phyloP scores from a whole-genome alignment of 805 yeast genomes.

The Zygosaccharomyces gambellarensis region DNA sequence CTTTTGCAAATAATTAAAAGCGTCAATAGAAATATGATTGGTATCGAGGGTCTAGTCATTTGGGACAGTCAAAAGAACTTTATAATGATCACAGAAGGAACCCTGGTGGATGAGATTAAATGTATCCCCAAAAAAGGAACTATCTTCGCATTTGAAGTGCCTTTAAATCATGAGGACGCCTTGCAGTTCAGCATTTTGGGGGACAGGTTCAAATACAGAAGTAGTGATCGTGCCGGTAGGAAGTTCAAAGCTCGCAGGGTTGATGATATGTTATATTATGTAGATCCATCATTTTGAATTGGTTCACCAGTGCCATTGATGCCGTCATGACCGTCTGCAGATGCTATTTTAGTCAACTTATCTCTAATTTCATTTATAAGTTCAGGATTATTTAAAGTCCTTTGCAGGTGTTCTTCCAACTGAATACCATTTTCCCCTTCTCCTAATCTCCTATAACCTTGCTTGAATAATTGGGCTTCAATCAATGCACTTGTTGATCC shows the following conservation, averaged over 20 bases:
- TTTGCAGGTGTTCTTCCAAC: constrained; percentile 19
- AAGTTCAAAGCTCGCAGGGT: constrained; percentile 81
- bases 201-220: constrained; percentile 66
- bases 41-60: constrained; percentile 66
- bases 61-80: constrained; percentile 80
- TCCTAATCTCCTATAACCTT: constrained; percentile 22
- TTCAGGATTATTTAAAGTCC: constrained; percentile 18
- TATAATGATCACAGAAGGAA: constrained; percentile 43
- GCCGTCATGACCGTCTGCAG: background rate
- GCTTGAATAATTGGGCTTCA: constrained; percentile 31
- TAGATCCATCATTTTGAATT: constrained; percentile 8
- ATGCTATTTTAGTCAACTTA: constrained; percentile 9
- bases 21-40: constrained; percentile 52
- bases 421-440: constrained; percentile 18
- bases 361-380: constrained; percentile 18
- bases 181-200: constrained; percentile 69
- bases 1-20: constrained; percentile 52
- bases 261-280: constrained; percentile 44
- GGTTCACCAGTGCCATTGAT: background rate
- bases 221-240: constrained; percentile 75
- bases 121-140: constrained; percentile 65
- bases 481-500: constrained; percentile 34
- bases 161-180: constrained; percentile 37
- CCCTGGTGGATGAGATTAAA: constrained; percentile 57
- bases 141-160: constrained; percentile 50